These are phyloP conservation scores for Hyaloperonospora brassicae DNA, from an alignment of 352 stramenopile genomes.

Conservation along the genomic window DNA sequence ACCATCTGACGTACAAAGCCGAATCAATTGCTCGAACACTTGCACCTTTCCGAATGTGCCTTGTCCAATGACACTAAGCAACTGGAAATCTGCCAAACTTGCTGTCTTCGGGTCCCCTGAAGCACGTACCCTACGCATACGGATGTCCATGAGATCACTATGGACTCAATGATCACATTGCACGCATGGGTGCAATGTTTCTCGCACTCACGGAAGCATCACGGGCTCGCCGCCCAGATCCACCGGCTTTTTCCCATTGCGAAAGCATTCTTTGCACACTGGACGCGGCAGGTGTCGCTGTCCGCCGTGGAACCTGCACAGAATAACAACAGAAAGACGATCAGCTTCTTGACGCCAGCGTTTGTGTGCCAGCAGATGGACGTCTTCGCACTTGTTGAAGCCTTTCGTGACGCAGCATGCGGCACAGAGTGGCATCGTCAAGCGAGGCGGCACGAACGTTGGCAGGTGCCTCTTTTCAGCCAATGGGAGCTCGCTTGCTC, in stretches of 20 bases:
- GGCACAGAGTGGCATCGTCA: constrained; percentile 60
- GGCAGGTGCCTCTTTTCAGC: no score
- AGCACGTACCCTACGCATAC: constrained; percentile 18
- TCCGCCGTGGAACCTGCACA: constrained; percentile 41
- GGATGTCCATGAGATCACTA: background rate
- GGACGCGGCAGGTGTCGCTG: constrained; percentile 40
- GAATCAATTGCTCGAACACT: background rate
- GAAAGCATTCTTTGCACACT: constrained; percentile 73
- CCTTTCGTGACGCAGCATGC: constrained; percentile 64
- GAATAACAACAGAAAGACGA: no score
- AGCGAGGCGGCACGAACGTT: background rate
- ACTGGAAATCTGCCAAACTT: constrained; percentile 92
- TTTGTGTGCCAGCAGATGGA: background rate
- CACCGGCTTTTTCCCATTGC: constrained; percentile 30
- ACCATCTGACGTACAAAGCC: background rate
- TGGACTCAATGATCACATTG: no score
- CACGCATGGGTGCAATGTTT: background rate
- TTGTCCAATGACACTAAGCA: constrained; percentile 94
- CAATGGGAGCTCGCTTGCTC: no score
- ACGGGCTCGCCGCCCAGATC: constrained; percentile 29
- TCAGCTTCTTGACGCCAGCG: no score
- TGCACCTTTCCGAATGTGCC: constrained; percentile 64
- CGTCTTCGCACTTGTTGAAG: constrained; percentile 56
- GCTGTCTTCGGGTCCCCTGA: constrained; percentile 34
- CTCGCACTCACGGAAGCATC: constrained; percentile 14